These are phyloP conservation scores for Vigna mungo DNA, from an alignment of 306 rosid species.

Conservation along the genomic window DNA sequence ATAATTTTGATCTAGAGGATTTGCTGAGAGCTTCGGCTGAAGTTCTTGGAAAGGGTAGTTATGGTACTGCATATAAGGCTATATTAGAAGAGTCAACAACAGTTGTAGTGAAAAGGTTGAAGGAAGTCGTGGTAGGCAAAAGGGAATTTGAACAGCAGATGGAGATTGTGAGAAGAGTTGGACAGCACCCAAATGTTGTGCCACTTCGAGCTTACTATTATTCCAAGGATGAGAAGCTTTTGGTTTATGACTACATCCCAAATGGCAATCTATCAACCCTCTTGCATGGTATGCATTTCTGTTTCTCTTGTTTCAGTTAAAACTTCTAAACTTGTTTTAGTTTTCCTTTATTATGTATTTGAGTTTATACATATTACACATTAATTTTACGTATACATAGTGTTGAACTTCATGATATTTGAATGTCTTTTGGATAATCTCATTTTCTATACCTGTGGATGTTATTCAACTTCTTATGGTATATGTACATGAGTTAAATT, in stretches of 20 bases:
- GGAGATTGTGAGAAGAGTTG: conserved; percentile 78
- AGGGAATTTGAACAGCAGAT: conserved; percentile 86
- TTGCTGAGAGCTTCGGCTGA: conserved; percentile 89
- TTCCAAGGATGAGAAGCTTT: conserved; percentile 91
- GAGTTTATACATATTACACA: conserved; percentile 26
- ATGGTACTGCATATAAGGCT: conserved; percentile 90
- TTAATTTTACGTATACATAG: not conserved
- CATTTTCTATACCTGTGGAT: conserved; percentile 4
- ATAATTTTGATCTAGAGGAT: conserved; percentile 88
- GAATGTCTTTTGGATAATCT: conserved; percentile 14
- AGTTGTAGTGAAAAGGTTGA: conserved; percentile 87
- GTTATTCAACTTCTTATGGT: not conserved
- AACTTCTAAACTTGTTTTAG: not conserved
- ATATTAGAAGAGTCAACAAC: conserved; percentile 84
- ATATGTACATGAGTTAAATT: not conserved
- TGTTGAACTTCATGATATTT: not conserved
- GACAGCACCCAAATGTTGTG: conserved; percentile 70
- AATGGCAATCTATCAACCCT: conserved; percentile 75
- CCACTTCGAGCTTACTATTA: conserved; percentile 91
- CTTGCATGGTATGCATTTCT: conserved; percentile 71
- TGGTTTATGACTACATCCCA: conserved; percentile 72
- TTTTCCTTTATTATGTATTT: not conserved
- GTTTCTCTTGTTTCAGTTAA: conserved; percentile 5
- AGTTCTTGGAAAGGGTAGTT: conserved; percentile 90
- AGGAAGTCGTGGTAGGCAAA: conserved; percentile 79